Evolutionary conservation across 352 stramenopile species (phyloP), one percentile per base, ranked within the genome.

Genomic region (Phytophthora idaei): DNA sequence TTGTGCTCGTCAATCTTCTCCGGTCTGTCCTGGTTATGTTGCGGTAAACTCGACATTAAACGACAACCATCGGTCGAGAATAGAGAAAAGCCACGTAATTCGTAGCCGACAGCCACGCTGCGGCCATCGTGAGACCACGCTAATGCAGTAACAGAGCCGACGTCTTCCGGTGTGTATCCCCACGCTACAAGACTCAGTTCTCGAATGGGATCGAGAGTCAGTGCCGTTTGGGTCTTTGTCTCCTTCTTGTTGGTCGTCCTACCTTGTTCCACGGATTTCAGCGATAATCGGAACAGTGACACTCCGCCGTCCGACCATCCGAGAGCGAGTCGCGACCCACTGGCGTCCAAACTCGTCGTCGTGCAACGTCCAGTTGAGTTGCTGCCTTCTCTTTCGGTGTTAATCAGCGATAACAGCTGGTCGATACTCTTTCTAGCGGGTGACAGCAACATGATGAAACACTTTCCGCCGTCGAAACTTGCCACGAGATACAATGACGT

Each of bases 41-140:
- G 85, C 0, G 88, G 86, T 31, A 96, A 69, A 49, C 71, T 93
- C 37, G 88, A 93, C 84, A 96, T 93, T 45, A 96, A 71, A 0
- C 87, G 83, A 59, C 84, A 93, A 3, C 86, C 86, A 49, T 96
- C 88, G 3, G 71, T 84, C 2, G 88, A 91, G 53, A 94, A 96
- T 5, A 96, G 72, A 1, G 80, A 83, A 47, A 94, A 90, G 1
- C 88, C 88, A 7, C 88, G 81, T n/a, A 80, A 56, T 31, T 76
- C 84, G 66, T 92, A 96, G 1, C 84, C 88, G 2, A 92, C 77
- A 0, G 77, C 85, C 14, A 96, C 15, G 7, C 83, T 85, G 9
- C 72, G 78, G 3, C 74, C 73, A 42, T 94, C 84, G 21, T 79
- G 37, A 5, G 84, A 87, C 83, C 87, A 96, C 31, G 86, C 83